phyloP scores from a whole-genome alignment of 2,329 filamentous ascomycete genomes.

The Trichophyton simii region DNA sequence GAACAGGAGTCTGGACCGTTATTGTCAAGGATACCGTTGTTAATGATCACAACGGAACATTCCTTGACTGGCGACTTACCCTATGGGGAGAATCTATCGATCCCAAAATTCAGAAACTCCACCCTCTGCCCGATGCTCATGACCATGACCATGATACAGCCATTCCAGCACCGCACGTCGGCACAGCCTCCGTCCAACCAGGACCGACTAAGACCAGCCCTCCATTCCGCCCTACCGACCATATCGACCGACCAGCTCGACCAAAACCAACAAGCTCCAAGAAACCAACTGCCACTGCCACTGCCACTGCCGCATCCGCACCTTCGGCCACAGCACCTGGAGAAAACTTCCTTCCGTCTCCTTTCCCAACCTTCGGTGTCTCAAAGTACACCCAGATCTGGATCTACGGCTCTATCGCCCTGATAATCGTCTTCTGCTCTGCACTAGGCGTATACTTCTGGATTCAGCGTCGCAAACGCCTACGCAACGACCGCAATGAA shows the following conservation, averaged over 20 bases:
- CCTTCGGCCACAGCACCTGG: slow-evolving; percentile 18
- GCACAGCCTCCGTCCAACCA: slow-evolving; percentile 50
- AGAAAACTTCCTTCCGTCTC: slow-evolving; percentile 57
- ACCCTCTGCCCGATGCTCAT: slow-evolving; percentile 69
- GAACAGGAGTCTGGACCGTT: slow-evolving; percentile 80
- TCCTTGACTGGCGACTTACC: slow-evolving; percentile 85
- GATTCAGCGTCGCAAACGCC: slow-evolving; percentile 62
- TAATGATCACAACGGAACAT: slow-evolving; percentile 65
- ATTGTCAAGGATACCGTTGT: slow-evolving; percentile 71
- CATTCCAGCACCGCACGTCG: slow-evolving; percentile 43
- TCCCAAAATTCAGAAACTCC: slow-evolving; percentile 53
- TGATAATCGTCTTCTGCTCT: slow-evolving; percentile 73
- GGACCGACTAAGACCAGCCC: slow-evolving; percentile 34
- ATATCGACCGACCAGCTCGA: slow-evolving; percentile 53
- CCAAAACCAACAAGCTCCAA: slow-evolving; percentile 39
- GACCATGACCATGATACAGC: slow-evolving; percentile 73
- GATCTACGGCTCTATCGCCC: slow-evolving; percentile 78
- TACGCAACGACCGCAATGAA: slow-evolving; percentile 63
- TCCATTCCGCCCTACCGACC: slow-evolving; percentile 44
- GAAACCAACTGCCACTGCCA: slow-evolving; percentile 3
- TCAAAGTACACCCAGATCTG: slow-evolving; percentile 79
- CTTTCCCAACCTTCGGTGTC: slow-evolving; percentile 81
- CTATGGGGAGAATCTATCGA: slow-evolving; percentile 87
- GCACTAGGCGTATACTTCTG: slow-evolving; percentile 73
- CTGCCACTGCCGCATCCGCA: slow-evolving; percentile 16